phyloP scores from a whole-genome alignment of 306 rosid genomes.

The Gastrolobium bilobum region DNA sequence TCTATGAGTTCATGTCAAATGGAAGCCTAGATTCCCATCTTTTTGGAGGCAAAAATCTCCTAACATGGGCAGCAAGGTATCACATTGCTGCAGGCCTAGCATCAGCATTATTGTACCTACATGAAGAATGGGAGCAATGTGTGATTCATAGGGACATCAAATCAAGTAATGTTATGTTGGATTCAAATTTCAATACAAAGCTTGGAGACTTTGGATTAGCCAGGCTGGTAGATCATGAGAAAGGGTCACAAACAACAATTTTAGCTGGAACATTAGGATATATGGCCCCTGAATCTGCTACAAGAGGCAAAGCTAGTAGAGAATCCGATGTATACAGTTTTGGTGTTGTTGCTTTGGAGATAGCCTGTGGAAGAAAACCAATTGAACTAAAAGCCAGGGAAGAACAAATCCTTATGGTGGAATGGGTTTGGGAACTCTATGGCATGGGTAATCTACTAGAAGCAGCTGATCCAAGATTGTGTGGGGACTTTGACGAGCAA shows the following conservation, averaged over 20 bases:
- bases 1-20: slow-evolving; percentile 43
- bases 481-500: neutral
- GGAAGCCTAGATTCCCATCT: slow-evolving; percentile 42
- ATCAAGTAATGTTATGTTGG: slow-evolving; percentile 42
- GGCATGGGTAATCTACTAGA: neutral
- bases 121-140: slow-evolving; percentile 40
- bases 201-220: slow-evolving; percentile 50
- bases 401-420: slow-evolving; percentile 31
- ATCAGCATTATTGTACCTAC: slow-evolving; percentile 32
- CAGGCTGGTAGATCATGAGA: neutral
- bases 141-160: slow-evolving; percentile 39
- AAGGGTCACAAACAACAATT: slow-evolving; percentile 10
- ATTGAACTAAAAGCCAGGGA: neutral
- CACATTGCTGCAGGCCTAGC: slow-evolving; percentile 29
- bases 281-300: slow-evolving; percentile 36
- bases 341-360: slow-evolving; percentile 58
- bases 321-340: slow-evolving; percentile 48
- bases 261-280: slow-evolving; percentile 44
- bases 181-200: slow-evolving; percentile 34
- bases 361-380: slow-evolving; percentile 59
- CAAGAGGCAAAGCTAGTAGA: slow-evolving; percentile 36
- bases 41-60: neutral
- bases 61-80: slow-evolving; percentile 40
- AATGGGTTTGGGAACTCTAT: slow-evolving; percentile 56
- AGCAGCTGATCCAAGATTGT: slow-evolving; percentile 25